Evolutionary conservation across 2,329 filamentous ascomycete genomes (phyloP).

Genomic region (Taxawa tesnikishii): DNA sequence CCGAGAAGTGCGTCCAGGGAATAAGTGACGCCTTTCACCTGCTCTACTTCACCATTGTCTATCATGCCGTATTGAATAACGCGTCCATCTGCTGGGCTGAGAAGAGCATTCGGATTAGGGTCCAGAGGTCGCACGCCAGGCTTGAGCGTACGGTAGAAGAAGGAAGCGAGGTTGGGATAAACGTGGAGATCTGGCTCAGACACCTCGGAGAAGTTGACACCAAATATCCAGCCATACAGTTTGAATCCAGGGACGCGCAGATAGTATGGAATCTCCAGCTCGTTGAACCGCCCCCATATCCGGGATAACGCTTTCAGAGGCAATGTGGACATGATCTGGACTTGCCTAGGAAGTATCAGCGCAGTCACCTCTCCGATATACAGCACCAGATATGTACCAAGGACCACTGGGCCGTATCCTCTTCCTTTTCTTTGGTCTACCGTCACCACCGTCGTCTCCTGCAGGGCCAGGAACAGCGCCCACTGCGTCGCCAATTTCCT

Average conservation of each 20-base stretch:
- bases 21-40: conserved; percentile 98
- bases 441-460: conserved; percentile 36
- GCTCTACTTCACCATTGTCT: conserved; percentile 87
- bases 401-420: conserved; percentile 72
- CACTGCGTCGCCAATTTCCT: conserved; percentile 25
- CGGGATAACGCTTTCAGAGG: conserved; percentile 84
- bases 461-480: neutral
- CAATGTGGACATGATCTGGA: conserved; percentile 86
- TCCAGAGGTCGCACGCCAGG: conserved; percentile 78
- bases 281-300: conserved; percentile 85
- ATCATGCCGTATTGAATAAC: conserved; percentile 88
- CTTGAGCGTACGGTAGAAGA: conserved; percentile 94
- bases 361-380: too few relatives aligned
- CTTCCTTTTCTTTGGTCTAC: conserved; percentile 39
- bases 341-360: too few relatives aligned
- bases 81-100: conserved; percentile 83
- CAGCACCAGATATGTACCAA: too few relatives aligned
- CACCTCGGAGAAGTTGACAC: conserved; percentile 81
- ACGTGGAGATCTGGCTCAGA: conserved; percentile 76
- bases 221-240: conserved; percentile 81
- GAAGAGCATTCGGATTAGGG: conserved; percentile 62
- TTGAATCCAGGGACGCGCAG: conserved; percentile 82
- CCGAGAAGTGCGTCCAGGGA: conserved; percentile 87
- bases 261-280: conserved; percentile 76
- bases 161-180: conserved; percentile 87